phyloP scores from a whole-genome alignment of 2,329 filamentous ascomycete species.

The Cyclaneusma minus region DNA sequence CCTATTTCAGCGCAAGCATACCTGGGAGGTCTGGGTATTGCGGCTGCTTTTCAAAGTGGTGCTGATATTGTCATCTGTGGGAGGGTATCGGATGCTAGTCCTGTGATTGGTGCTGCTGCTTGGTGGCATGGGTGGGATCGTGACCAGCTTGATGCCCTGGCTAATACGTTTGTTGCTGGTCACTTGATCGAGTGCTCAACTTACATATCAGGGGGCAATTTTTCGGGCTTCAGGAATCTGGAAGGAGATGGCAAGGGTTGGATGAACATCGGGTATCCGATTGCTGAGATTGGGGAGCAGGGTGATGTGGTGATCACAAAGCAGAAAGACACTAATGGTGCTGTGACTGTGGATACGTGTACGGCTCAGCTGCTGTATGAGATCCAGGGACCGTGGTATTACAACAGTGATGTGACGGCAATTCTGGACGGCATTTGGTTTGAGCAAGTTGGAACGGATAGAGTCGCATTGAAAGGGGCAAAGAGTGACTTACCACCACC shows the following conservation, averaged over 20 bases:
- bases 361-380: slow-evolving; percentile 37
- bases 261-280: slow-evolving; percentile 28
- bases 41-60: slow-evolving; percentile 21
- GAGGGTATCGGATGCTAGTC: slow-evolving; percentile 26
- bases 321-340: slow-evolving; percentile 23
- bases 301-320: slow-evolving; percentile 28
- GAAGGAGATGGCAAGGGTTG: slow-evolving; percentile 19
- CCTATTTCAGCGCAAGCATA: slow-evolving; percentile 12
- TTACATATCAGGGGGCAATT: slow-evolving; percentile 11
- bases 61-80: slow-evolving; percentile 28
- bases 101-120: slow-evolving; percentile 24
- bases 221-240: slow-evolving; percentile 16
- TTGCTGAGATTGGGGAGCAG: slow-evolving; percentile 25
- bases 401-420: slow-evolving; percentile 40
- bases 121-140: slow-evolving; percentile 27
- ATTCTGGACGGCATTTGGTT: slow-evolving; percentile 32
- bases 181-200: slow-evolving; percentile 17
- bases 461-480: slow-evolving; percentile 24
- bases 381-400: slow-evolving; percentile 38
- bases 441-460: slow-evolving; percentile 30
- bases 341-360: slow-evolving; percentile 31
- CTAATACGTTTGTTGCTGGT: slow-evolving; percentile 20
- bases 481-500: slow-evolving; percentile 19
- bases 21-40: slow-evolving; percentile 24
- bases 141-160: slow-evolving; percentile 21